These are phyloP conservation scores for Trypanosoma theileri DNA, from an alignment of 208 protist species.

Conservation along the genomic window DNA sequence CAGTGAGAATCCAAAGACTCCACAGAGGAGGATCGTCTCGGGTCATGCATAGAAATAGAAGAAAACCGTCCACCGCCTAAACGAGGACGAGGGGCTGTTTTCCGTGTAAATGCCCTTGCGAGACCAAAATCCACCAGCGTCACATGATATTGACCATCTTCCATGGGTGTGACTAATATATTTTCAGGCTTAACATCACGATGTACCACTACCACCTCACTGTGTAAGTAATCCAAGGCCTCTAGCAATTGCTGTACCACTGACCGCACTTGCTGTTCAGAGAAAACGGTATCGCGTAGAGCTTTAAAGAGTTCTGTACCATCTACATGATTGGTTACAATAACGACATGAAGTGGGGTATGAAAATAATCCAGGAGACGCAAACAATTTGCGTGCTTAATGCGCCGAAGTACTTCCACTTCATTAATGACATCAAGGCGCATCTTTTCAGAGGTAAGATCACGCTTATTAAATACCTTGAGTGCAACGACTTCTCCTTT, in stretches of 20 bases:
- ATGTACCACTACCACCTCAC: constrained; percentile 70
- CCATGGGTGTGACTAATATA: constrained; percentile 55
- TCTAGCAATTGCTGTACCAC: constrained; percentile 77
- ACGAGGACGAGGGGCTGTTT: not conserved
- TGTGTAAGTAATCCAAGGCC: constrained; percentile 82
- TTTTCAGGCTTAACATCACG: constrained; percentile 91
- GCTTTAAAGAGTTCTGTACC: constrained; percentile 80
- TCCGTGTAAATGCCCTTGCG: constrained; percentile 37
- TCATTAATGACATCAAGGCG: constrained; percentile 78
- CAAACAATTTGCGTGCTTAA: constrained; percentile 70
- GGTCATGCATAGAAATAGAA: not conserved
- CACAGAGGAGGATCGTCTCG: constrained; percentile 23
- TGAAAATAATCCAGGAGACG: constrained; percentile 77
- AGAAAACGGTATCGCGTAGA: constrained; percentile 53
- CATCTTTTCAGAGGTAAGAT: constrained; percentile 68
- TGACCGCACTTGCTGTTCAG: constrained; percentile 51
- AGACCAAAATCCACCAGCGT: constrained; percentile 88
- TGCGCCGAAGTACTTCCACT: constrained; percentile 61
- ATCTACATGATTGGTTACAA: constrained; percentile 85
- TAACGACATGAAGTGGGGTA: constrained; percentile 68
- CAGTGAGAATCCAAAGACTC: constrained; percentile 47
- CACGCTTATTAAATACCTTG: constrained; percentile 79
- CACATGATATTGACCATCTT: constrained; percentile 40
- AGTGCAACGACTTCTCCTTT: constrained; percentile 66
- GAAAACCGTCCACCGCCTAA: constrained; percentile 11